Conservation (phyloP, 257 asterid genomes). For the Nicotiana tabacum region DNA sequence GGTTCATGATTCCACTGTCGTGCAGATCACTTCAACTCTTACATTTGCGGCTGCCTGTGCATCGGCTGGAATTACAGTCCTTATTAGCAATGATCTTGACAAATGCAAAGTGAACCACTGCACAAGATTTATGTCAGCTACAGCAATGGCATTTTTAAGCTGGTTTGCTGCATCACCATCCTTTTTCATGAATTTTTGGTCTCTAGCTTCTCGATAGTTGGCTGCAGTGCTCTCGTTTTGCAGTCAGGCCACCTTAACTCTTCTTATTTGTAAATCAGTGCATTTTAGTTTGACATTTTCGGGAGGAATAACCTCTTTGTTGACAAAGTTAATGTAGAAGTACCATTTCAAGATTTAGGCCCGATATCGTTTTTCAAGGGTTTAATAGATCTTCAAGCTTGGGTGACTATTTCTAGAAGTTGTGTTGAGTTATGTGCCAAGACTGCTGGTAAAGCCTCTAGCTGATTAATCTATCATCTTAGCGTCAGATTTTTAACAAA, state of each 20-base stretch:
- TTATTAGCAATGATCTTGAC: constrained; percentile 71
- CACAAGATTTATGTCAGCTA: constrained; percentile 78
- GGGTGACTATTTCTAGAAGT: background rate
- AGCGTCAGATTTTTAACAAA: background rate
- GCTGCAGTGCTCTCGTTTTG: background rate
- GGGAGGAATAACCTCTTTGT: background rate
- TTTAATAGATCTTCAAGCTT: background rate
- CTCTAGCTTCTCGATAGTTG: constrained; percentile 53
- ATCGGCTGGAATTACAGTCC: constrained; percentile 88
- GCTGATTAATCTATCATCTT: background rate
- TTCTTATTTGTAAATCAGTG: background rate
- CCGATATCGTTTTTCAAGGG: background rate
- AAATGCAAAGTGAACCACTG: constrained; percentile 71
- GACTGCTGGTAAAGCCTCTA: background rate
- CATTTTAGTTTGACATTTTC: background rate
- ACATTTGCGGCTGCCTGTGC: constrained; percentile 95
- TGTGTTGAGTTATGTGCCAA: background rate
- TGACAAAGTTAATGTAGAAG: background rate
- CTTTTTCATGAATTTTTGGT: constrained; percentile 74
- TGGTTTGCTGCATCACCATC: constrained; percentile 80
- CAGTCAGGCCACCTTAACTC: background rate
- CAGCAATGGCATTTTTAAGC: constrained; percentile 90
- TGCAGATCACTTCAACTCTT: constrained; percentile 76
- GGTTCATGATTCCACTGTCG: background rate
- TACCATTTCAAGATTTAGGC: background rate